Percentiles rank a stretch among this genome's conserved stretches.
These are phyloP conservation scores for Oropetium thomaeum DNA, from an alignment of 176 grass and related monocot genomes.

Conservation along the genomic window DNA sequence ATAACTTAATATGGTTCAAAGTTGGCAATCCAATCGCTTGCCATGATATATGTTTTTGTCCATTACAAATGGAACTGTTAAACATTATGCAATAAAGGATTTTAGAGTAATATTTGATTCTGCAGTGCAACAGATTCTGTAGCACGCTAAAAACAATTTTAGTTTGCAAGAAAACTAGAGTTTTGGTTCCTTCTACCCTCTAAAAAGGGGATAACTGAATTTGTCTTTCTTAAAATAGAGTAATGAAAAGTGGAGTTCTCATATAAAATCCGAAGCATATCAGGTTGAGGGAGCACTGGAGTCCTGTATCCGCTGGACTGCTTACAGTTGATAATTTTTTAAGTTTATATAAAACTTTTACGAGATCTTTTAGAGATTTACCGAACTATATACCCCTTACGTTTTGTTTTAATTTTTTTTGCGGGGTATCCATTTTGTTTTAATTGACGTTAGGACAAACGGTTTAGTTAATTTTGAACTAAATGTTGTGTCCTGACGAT, in stretches of 20 bases:
- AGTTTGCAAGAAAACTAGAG: background rate
- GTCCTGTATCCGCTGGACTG: background rate
- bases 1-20: background rate
- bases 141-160: background rate
- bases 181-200: too few species aligned
- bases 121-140: background rate
- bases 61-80: too few species aligned
- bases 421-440: too few species aligned
- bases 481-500: too few species aligned
- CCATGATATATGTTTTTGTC: too few species aligned
- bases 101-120: background rate
- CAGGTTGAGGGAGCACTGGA: background rate
- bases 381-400: background rate
- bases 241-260: background rate
- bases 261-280: background rate
- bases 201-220: too few species aligned
- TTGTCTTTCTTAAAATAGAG: background rate
- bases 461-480: too few species aligned
- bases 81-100: background rate
- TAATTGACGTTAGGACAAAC: too few species aligned
- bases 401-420: too few species aligned
- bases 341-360: background rate
- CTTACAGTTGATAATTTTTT: background rate
- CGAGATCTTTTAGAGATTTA: background rate
- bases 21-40: too few species aligned